These are phyloP conservation scores for Piloderma croceum DNA, from an alignment of 768 basidiomycete genomes.

Conservation along the genomic window DNA sequence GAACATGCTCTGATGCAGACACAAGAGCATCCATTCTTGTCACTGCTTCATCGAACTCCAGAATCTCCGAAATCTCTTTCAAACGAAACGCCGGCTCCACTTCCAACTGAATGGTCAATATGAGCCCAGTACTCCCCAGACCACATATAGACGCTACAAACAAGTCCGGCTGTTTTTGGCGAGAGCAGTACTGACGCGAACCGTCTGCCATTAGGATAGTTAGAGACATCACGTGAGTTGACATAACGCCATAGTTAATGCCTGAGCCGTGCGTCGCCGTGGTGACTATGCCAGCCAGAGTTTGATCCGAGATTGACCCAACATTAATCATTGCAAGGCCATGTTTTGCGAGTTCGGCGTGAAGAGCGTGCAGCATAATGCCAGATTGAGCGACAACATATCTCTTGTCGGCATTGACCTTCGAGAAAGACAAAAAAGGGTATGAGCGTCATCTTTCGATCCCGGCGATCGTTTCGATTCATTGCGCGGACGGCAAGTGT, in stretches of 20 bases:
- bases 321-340: constrained; percentile 85
- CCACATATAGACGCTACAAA: constrained; percentile 91
- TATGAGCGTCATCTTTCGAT: constrained; percentile 8
- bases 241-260: constrained; percentile 70
- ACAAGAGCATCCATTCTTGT: constrained; percentile 50
- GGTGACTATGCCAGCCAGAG: constrained; percentile 84
- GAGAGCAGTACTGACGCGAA: constrained; percentile 60
- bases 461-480: constrained; percentile 4
- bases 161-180: constrained; percentile 58
- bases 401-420: constrained; percentile 68
- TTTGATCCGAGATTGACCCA: constrained; percentile 96
- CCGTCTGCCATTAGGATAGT: constrained; percentile 76
- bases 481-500: constrained; percentile 1
- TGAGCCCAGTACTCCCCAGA: constrained; percentile 84
- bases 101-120: constrained; percentile 69
- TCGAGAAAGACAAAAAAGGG: constrained; percentile 12
- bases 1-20: constrained; percentile 75
- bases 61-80: constrained; percentile 60
- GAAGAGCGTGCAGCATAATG: constrained; percentile 71
- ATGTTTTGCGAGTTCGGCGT: constrained; percentile 55
- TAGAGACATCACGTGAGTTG: constrained; percentile 72
- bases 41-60: constrained; percentile 60
- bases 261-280: constrained; percentile 97
- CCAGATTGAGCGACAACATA: constrained; percentile 74
- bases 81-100: constrained; percentile 82